Evolutionary conservation across 768 basidiomycete genomes (phyloP).

Genomic region (Suillus luteus): DNA sequence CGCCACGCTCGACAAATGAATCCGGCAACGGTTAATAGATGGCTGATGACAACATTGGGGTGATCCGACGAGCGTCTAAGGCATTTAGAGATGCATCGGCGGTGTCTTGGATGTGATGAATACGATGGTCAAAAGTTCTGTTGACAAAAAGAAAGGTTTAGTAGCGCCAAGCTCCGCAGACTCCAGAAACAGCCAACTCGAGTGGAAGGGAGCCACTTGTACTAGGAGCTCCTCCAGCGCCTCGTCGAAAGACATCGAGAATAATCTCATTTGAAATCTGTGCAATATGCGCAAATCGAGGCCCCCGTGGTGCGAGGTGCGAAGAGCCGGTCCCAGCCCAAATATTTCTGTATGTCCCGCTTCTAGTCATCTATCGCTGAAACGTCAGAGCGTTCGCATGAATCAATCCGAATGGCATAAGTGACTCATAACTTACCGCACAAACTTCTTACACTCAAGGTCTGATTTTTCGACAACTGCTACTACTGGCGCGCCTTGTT

Average conservation of each 20-base stretch:
- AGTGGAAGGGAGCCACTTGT: slow-evolving; percentile 9
- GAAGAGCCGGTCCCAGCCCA: neutral
- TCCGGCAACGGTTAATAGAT: neutral
- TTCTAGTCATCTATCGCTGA: neutral
- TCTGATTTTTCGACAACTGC: neutral
- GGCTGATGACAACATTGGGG: slow-evolving; percentile 21
- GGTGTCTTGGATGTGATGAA: slow-evolving; percentile 21
- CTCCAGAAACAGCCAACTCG: slow-evolving; percentile 12
- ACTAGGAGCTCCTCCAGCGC: slow-evolving; percentile 8
- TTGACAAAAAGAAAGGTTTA: slow-evolving; percentile 4
- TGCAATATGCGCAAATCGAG: slow-evolving; percentile 14
- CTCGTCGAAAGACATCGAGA: no score
- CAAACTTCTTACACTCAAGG: neutral
- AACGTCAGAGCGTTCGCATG: neutral
- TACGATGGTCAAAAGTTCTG: slow-evolving; percentile 18
- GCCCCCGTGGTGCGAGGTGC: neutral
- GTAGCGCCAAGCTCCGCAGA: slow-evolving; percentile 20
- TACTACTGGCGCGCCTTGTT: neutral
- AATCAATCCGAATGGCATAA: neutral
- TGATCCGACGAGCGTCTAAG: slow-evolving; percentile 18
- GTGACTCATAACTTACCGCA: neutral
- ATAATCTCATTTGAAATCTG: slow-evolving; percentile 23
- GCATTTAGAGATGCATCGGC: slow-evolving; percentile 5
- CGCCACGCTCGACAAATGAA: slow-evolving; percentile 4
- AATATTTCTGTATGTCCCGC: neutral